Evolutionary conservation across 192 early-diverging fungal genomes (phyloP), one percentile per base, ranked within the genome.

Genomic region (Coemansia erecta): DNA sequence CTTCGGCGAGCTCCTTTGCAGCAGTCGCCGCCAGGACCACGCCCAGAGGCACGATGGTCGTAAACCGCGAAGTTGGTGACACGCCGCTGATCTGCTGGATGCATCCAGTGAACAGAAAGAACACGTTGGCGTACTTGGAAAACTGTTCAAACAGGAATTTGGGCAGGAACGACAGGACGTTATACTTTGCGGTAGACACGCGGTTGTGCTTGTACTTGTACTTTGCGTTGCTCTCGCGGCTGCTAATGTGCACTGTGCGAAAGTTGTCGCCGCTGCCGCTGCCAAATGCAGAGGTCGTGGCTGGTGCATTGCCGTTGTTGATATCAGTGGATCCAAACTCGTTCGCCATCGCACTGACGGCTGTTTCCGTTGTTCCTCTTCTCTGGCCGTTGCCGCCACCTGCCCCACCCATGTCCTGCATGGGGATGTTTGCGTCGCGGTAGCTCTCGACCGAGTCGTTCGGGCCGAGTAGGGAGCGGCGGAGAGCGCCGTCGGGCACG

Each of bases 111-210:
- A 99, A 96, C 75, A 99, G 77, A 84, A 99, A 99, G 68, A 98
- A 99, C 67, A 98, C 74, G 81, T 99, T 99, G 56, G 97, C 97
- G 80, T 97, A 98, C 80, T 95, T 95, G 45, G 89, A 91, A 63
- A 99, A 99, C 83, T 99, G 94, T 77, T 97, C 96, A 55, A 88
- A 89, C 46, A 99, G 81, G 68, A 98, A 98, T 81, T 92, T 95
- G 57, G 91, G 92, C 45, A 98, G 49, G 60, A 99, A 99, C 11
- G 94, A 93, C n/a, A 89, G 59, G 26, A 86, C 45, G 65, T 90
- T 97, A 83, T 99, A 99, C 78, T 99, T 99, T 60, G 92, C 90
- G 10, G 97, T 98, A 33, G 91, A 93, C 53, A 99, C 90, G 19
- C 83, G 75, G 70, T 99, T 99, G 78, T 95, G 91, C 26, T 95